A percentile compares a stretch with the other conserved stretches of the same genome.
Conservation (phyloP, 2,329 filamentous ascomycete species). For the Chrysosporium keratinophilum region DNA sequence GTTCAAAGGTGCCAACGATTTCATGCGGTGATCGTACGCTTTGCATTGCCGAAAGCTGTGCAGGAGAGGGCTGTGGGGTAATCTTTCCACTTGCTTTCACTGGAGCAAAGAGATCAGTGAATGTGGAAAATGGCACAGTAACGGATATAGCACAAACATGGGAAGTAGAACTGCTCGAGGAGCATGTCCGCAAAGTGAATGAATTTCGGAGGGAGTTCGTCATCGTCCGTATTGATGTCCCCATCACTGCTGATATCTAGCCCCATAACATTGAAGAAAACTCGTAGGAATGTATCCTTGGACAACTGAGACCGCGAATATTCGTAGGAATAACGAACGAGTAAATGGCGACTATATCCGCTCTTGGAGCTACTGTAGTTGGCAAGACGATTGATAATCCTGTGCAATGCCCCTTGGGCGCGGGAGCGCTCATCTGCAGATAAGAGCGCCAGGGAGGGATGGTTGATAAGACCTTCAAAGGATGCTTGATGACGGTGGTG, state of each 20-base stretch:
- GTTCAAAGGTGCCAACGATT: neutral
- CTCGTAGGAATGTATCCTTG: slow-evolving; percentile 7
- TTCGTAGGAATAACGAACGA: slow-evolving; percentile 18
- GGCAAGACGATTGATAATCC: slow-evolving; percentile 6
- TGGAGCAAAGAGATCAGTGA: no score
- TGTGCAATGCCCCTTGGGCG: slow-evolving; percentile 2
- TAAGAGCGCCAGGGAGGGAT: neutral
- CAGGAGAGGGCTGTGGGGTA: slow-evolving; percentile 17
- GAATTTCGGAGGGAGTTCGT: neutral
- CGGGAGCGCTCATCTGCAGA: slow-evolving; percentile 1
- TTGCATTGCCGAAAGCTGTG: slow-evolving; percentile 15
- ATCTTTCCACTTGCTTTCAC: slow-evolving; percentile 15
- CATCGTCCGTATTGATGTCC: slow-evolving; percentile 5
- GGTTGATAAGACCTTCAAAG: slow-evolving; percentile 4
- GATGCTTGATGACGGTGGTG: neutral
- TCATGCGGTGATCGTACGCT: slow-evolving; percentile 7
- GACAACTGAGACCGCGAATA: slow-evolving; percentile 15
- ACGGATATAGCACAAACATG: no score
- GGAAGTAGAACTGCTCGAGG: slow-evolving; percentile 16
- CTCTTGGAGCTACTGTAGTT: neutral
- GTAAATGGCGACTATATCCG: slow-evolving; percentile 11
- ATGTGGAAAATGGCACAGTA: no score
- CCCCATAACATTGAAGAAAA: slow-evolving; percentile 8
- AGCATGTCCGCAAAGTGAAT: slow-evolving; percentile 16
- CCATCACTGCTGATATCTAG: slow-evolving; percentile 3